Base-by-base conservation (phyloP, 495 filamentous ascomycete species). In the Evansstolkia leycettana region DNA sequence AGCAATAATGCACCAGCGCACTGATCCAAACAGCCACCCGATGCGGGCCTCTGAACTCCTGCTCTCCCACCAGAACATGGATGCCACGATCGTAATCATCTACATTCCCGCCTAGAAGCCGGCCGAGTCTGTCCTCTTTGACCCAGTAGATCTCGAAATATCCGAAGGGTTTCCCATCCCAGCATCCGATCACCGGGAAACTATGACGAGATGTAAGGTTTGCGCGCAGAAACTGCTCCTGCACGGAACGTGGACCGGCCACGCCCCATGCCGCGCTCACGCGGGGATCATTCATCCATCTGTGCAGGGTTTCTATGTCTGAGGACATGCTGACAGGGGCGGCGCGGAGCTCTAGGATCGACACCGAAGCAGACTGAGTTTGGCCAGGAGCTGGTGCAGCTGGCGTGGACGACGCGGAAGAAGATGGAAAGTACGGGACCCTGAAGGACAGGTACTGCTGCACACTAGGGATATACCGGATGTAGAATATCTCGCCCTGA, bases 111-210 rank as follows among this genome's bases (percentile, higher is more conserved):
- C 63, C 69, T 19, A 89, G 51, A 33, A 80, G 59, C 17, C 66
- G 66, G 0, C 83, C 85, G 15, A 98, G 51, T 1, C 59, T 57
- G 50, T 96, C 92, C 52, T 98, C 90, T 46, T 94, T 94, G 2
- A 90, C 88, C 92, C 92, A 98, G 61, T 98, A 98, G 26, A 98
- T 72, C 63, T 98, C 92, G 50, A 98, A 94, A 47, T 92, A 98
- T 0, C 90, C 90, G 57, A 96, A 98, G 0, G 90, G 90, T 39
- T 88, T 81, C 2, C 84, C 88, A 42, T 93, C 84, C 87, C 88
- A 98, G 62, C 82, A 77, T 19, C 84, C 90, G 43, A 98, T 89
- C 1, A 78, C 83, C 0, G 90, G 92, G 60, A 94, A 94, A 33
- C 75, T 84, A 55, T 95, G 81, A 7, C 64, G 66, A 18, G 64